Percentiles rank a stretch among this genome's conserved stretches.
These are phyloP conservation scores for Mycena maculata DNA, from an alignment of 768 basidiomycete genomes.

Conservation along the genomic window DNA sequence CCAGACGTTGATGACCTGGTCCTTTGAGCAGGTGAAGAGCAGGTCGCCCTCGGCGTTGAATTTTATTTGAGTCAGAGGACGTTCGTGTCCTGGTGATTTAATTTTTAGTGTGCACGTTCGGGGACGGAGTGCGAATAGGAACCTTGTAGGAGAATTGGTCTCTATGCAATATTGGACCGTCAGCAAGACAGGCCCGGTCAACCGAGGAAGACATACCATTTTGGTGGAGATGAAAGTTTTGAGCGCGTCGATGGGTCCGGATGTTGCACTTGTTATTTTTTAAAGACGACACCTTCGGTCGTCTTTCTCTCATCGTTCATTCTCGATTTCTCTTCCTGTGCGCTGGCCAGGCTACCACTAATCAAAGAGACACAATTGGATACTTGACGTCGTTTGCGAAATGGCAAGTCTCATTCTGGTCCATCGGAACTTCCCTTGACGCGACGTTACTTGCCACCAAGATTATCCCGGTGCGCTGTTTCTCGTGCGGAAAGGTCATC, in stretches of 20 bases:
- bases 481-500: slow-evolving; percentile 97
- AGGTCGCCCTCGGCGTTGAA: slow-evolving; percentile 97
- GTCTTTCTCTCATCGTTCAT: background rate
- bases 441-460: slow-evolving; percentile 45
- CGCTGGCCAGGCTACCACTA: background rate
- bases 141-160: slow-evolving; percentile 84
- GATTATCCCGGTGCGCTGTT: slow-evolving; percentile 97
- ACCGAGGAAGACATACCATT: slow-evolving; percentile 10
- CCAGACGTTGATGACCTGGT: slow-evolving; percentile 96
- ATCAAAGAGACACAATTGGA: background rate
- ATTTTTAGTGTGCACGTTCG: background rate
- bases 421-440: background rate
- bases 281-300: too few species aligned
- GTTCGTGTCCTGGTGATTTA: slow-evolving; percentile 83
- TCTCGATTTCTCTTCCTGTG: background rate
- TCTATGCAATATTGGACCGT: slow-evolving; percentile 52
- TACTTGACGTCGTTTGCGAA: background rate
- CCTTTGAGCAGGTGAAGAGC: slow-evolving; percentile 96
- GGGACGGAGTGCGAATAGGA: background rate
- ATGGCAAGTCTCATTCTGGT: slow-evolving; percentile 20
- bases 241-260: background rate
- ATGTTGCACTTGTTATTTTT: too few species aligned
- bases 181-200: background rate
- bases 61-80: slow-evolving; percentile 96
- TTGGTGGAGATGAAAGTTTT: slow-evolving; percentile 2